Conservation (phyloP, 805 yeast species). For the Suhomyces faveliae region DNA sequence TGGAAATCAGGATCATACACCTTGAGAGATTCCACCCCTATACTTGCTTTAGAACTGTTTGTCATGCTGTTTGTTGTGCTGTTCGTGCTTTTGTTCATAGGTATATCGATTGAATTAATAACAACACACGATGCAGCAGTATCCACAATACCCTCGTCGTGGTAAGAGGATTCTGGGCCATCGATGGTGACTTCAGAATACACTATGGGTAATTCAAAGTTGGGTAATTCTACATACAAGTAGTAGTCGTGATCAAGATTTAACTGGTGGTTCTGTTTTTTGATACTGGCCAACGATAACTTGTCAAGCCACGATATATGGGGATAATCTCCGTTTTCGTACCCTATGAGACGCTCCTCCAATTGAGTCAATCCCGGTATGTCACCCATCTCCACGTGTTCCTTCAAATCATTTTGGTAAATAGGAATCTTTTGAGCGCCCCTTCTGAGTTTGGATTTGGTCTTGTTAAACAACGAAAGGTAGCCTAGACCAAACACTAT, state of each 20-base stretch:
- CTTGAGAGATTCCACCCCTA: constrained; percentile 14
- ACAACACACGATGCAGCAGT: constrained; percentile 27
- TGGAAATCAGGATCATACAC: constrained; percentile 48
- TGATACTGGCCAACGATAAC: constrained; percentile 47
- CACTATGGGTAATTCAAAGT: constrained; percentile 71
- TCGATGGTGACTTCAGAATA: constrained; percentile 46
- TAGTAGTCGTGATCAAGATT: constrained; percentile 18
- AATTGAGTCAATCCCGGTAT: constrained; percentile 28
- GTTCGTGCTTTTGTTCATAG: constrained; percentile 12
- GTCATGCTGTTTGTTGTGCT: too few relatives aligned
- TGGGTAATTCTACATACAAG: constrained; percentile 47
- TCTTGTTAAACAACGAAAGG: constrained; percentile 54
- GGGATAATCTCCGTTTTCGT: constrained; percentile 65
- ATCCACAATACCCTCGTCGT: constrained; percentile 16
- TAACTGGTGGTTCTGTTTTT: constrained; percentile 1
- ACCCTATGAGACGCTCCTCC: constrained; percentile 56
- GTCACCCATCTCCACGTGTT: constrained; percentile 19
- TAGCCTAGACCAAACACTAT: constrained; percentile 60
- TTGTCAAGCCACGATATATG: constrained; percentile 73
- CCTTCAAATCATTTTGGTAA: constrained; percentile 7
- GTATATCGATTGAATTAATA: constrained; percentile 34
- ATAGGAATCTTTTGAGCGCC: constrained; percentile 61
- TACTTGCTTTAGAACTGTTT: not conserved
- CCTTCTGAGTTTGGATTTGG: constrained; percentile 56
- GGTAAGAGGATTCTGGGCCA: constrained; percentile 6